phyloP scores from a whole-genome alignment of 2,329 filamentous ascomycete species.

The Diplodia intermedia region DNA sequence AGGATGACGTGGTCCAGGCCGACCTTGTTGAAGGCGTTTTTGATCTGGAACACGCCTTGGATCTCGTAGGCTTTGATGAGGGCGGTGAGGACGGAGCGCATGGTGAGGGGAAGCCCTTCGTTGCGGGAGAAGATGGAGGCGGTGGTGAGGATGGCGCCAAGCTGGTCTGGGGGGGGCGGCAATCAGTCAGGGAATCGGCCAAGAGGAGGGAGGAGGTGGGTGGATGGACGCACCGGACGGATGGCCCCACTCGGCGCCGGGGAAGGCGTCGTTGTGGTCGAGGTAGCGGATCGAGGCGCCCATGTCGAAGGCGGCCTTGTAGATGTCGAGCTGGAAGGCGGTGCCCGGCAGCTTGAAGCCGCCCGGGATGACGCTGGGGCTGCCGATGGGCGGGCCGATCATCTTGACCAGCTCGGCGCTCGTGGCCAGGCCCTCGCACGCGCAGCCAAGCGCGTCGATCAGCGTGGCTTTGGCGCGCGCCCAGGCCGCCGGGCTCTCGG shows the following conservation, averaged over 20 bases:
- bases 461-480: not conserved
- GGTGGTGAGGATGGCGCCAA: slow-evolving; percentile 94
- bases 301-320: slow-evolving; percentile 98
- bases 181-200: not conserved
- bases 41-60: slow-evolving; percentile 92
- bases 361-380: slow-evolving; percentile 84
- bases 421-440: slow-evolving; percentile 91
- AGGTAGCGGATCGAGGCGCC: slow-evolving; percentile 98
- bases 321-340: slow-evolving; percentile 89
- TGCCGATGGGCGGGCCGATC: slow-evolving; percentile 87
- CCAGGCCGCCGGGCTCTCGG: not conserved
- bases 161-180: slow-evolving; percentile 68
- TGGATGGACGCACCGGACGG: slow-evolving; percentile 66
- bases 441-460: slow-evolving; percentile 93
- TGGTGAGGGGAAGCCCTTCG: slow-evolving; percentile 80
- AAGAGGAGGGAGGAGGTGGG: slow-evolving; percentile 34
- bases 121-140: slow-evolving; percentile 97
- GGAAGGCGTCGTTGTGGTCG: slow-evolving; percentile 99
- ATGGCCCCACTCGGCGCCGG: slow-evolving; percentile 98
- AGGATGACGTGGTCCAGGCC: slow-evolving; percentile 96
- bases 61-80: slow-evolving; percentile 99
- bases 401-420: slow-evolving; percentile 84
- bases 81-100: slow-evolving; percentile 83
- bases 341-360: slow-evolving; percentile 92
- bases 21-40: slow-evolving; percentile 99